These are phyloP conservation scores for Aspergillus diversus DNA, from an alignment of 495 filamentous ascomycete species.

Conservation along the genomic window DNA sequence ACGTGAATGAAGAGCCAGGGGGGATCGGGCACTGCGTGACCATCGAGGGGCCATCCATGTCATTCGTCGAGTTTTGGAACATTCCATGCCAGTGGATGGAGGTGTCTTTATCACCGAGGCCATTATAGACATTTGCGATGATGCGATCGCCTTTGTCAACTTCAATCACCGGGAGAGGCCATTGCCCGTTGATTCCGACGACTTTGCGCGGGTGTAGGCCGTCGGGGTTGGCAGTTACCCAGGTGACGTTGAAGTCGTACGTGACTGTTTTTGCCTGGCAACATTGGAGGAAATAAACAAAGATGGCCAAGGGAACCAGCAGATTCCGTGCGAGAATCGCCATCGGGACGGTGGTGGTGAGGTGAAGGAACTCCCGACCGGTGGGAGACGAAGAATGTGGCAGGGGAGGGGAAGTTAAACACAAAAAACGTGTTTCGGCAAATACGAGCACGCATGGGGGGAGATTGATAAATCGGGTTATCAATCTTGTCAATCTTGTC, in stretches of 20 bases:
- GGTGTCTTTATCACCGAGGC: slow-evolving; percentile 69
- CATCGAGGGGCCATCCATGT: slow-evolving; percentile 76
- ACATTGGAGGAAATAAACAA: slow-evolving; percentile 1
- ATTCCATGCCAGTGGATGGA: slow-evolving; percentile 82
- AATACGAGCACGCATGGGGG: too few relatives aligned
- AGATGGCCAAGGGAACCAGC: not conserved
- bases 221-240: slow-evolving; percentile 83
- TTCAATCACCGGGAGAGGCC: slow-evolving; percentile 72
- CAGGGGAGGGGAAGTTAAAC: not conserved
- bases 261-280: slow-evolving; percentile 61
- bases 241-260: slow-evolving; percentile 78
- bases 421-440: too few relatives aligned
- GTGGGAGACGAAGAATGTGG: not conserved
- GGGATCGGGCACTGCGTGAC: slow-evolving; percentile 70
- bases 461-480: too few relatives aligned
- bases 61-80: slow-evolving; percentile 67
- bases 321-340: not conserved
- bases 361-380: not conserved
- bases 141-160: slow-evolving; percentile 72
- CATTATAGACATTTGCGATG: slow-evolving; percentile 73
- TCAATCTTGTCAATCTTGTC: too few relatives aligned
- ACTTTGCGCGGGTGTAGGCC: slow-evolving; percentile 63
- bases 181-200: slow-evolving; percentile 82
- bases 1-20: slow-evolving; percentile 67
- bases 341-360: not conserved